These are phyloP conservation scores for Juncus inflexus DNA, from an alignment of 176 grass and related monocot species.

Conservation along the genomic window DNA sequence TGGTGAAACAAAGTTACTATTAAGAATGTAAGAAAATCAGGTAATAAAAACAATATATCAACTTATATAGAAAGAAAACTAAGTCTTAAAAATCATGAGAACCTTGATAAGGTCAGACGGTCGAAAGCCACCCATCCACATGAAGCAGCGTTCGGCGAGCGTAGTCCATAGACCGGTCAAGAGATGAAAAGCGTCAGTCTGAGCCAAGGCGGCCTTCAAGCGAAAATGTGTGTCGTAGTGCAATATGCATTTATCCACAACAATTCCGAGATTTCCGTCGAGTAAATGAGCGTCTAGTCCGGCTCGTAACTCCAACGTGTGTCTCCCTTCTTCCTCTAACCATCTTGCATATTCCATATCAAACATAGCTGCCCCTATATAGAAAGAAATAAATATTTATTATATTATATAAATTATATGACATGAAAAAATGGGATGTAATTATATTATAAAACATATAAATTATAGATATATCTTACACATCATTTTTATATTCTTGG, in stretches of 20 bases:
- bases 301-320: constrained; percentile 47
- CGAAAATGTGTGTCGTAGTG: constrained; percentile 92
- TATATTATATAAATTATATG: too few relatives aligned
- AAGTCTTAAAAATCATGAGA: neutral
- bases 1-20: too few relatives aligned
- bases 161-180: constrained; percentile 73
- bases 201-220: constrained; percentile 57
- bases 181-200: constrained; percentile 82
- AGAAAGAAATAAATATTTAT: neutral
- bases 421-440: too few relatives aligned
- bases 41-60: too few relatives aligned
- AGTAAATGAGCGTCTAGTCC: constrained; percentile 68
- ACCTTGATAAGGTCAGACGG: constrained; percentile 96
- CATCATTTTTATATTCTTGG: neutral
- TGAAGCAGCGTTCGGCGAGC: constrained; percentile 76
- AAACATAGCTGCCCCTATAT: constrained; percentile 74
- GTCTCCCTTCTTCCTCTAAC: constrained; percentile 75
- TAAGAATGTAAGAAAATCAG: too few relatives aligned
- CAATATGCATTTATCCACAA: constrained; percentile 72
- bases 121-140: constrained; percentile 99
- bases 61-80: neutral
- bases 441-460: too few relatives aligned
- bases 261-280: constrained; percentile 55
- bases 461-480: too few relatives aligned
- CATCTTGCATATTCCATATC: constrained; percentile 90